These are phyloP conservation scores for Lepidium didymum DNA, from an alignment of 345 rosid genomes.

Conservation along the genomic window DNA sequence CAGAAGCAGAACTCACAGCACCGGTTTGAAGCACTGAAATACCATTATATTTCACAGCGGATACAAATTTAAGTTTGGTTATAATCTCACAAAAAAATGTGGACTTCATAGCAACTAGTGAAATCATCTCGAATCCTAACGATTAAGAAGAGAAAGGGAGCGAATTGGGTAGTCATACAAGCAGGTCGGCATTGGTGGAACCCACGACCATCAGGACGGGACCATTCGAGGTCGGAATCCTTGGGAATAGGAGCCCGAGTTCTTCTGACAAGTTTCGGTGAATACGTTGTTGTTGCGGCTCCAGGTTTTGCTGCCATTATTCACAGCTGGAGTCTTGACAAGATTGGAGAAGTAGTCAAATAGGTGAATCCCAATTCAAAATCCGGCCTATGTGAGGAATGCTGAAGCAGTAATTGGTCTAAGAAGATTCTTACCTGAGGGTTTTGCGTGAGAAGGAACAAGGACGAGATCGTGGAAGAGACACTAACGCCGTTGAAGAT, in stretches of 20 bases:
- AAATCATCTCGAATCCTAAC: not conserved
- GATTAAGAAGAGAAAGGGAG: not conserved
- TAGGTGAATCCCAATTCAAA: not conserved
- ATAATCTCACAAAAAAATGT: not conserved
- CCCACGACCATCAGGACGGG: slow-evolving; percentile 85
- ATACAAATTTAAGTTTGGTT: not conserved
- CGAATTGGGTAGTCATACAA: slow-evolving; percentile 31
- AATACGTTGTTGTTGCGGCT: slow-evolving; percentile 52
- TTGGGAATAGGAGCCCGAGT: slow-evolving; percentile 39
- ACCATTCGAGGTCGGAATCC: slow-evolving; percentile 64
- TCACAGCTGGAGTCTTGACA: not conserved
- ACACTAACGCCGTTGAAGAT: not conserved
- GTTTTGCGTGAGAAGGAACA: not conserved
- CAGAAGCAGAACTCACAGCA: slow-evolving; percentile 83
- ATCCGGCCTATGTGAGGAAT: not conserved
- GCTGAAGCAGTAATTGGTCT: not conserved
- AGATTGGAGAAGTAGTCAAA: not conserved
- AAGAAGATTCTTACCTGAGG: not conserved
- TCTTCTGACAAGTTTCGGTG: slow-evolving; percentile 43
- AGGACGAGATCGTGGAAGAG: slow-evolving; percentile 5
- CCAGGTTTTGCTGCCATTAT: slow-evolving; percentile 50
- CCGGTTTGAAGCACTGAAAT: slow-evolving; percentile 71
- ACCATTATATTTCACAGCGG: not conserved
- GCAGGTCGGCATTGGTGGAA: slow-evolving; percentile 94
- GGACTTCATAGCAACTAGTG: not conserved